Conservation (phyloP, 2,329 filamentous ascomycete species). For the Arthrobotrys sinensis region DNA sequence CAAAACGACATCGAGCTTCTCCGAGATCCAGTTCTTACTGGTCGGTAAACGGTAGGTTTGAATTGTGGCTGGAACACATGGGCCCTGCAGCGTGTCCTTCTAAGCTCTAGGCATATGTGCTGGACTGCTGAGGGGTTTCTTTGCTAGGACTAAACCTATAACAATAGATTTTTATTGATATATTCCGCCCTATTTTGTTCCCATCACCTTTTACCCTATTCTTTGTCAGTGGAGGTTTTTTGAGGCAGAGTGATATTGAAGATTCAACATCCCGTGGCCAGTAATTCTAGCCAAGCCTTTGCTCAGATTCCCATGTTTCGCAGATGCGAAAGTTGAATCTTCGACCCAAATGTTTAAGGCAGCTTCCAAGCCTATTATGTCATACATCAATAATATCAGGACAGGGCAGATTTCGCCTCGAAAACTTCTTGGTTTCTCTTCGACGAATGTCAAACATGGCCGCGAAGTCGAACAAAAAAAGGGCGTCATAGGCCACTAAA, state of each 20-base stretch:
- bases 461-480: not conserved
- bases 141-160: too few relatives aligned
- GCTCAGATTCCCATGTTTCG: constrained; percentile 44
- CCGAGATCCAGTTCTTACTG: constrained; percentile 4
- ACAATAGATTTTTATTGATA: too few relatives aligned
- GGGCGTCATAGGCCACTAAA: not conserved
- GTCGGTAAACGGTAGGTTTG: not conserved
- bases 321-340: constrained; percentile 46
- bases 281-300: constrained; percentile 8
- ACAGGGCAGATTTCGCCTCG: constrained; percentile 5
- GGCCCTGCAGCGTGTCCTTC: not conserved
- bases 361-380: constrained; percentile 42
- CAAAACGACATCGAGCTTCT: constrained; percentile 26
- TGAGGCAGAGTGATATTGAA: not conserved
- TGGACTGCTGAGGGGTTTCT: not conserved
- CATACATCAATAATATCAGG: constrained; percentile 26
- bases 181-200: too few relatives aligned
- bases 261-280: not conserved
- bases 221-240: too few relatives aligned
- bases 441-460: not conserved
- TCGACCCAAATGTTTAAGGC: constrained; percentile 18
- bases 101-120: not conserved
- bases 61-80: constrained; percentile 32
- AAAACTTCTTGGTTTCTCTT: not conserved
- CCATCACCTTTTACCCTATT: too few relatives aligned